Conservation (phyloP, 2,329 filamentous ascomycete genomes). For the Didymella segeticola region DNA sequence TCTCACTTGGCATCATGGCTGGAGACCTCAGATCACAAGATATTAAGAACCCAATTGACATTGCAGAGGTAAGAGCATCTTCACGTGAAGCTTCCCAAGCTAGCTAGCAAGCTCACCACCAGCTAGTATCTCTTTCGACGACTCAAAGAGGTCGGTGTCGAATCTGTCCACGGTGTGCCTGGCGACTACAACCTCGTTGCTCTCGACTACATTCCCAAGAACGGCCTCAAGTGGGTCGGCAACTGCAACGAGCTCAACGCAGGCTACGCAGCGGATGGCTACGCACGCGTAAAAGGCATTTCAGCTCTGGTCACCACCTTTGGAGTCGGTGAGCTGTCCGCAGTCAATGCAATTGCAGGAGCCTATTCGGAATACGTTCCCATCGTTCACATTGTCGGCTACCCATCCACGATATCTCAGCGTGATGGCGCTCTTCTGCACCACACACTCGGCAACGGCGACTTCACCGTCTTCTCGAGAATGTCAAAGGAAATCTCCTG, state of each 20-base stretch:
- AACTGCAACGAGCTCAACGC: slow-evolving; percentile 68
- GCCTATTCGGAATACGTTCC: slow-evolving; percentile 56
- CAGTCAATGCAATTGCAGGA: slow-evolving; percentile 57
- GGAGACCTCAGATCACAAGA: slow-evolving; percentile 51
- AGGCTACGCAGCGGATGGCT: slow-evolving; percentile 57
- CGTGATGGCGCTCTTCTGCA: slow-evolving; percentile 53
- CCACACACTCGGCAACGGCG: slow-evolving; percentile 61
- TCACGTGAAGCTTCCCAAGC: slow-evolving; percentile 1
- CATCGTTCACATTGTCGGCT: slow-evolving; percentile 57
- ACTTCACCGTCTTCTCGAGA: slow-evolving; percentile 82
- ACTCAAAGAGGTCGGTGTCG: slow-evolving; percentile 53
- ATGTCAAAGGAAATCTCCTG: slow-evolving; percentile 78
- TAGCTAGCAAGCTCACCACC: slow-evolving; percentile 3
- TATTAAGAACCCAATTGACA: slow-evolving; percentile 58
- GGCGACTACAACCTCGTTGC: slow-evolving; percentile 56
- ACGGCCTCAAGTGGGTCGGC: slow-evolving; percentile 64
- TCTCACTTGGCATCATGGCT: slow-evolving; percentile 37
- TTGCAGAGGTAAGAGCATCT: slow-evolving; percentile 59
- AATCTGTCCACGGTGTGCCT: slow-evolving; percentile 56
- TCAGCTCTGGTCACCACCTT: slow-evolving; percentile 57
- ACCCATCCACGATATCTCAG: slow-evolving; percentile 51
- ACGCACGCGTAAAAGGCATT: slow-evolving; percentile 55
- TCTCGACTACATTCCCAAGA: slow-evolving; percentile 64
- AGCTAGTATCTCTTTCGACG: slow-evolving; percentile 49
- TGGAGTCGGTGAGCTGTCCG: slow-evolving; percentile 57